Conservation (phyloP, 192 early-diverging fungal species). For the Linnemannia hyalina region DNA sequence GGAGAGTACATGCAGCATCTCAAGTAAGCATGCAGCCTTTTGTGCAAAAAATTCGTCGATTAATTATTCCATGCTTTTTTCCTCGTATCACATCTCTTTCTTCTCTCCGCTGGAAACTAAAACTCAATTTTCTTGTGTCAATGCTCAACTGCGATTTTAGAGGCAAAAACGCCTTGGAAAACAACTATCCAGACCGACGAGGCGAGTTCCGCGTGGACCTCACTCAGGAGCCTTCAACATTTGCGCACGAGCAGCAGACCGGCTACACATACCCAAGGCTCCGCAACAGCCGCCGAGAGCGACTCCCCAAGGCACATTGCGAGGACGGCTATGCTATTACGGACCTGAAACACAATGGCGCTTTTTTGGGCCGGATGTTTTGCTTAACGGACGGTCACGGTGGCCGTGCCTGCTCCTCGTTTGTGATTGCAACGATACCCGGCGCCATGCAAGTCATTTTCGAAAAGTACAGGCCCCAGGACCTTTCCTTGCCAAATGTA, state of each 20-base stretch:
- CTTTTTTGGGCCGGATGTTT: constrained; percentile 60
- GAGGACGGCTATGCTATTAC: constrained; percentile 67
- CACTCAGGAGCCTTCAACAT: constrained; percentile 60
- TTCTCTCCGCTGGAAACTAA: not conserved
- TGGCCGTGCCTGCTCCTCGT: constrained; percentile 66
- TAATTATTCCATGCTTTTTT: not conserved
- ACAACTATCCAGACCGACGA: constrained; percentile 45
- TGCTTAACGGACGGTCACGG: constrained; percentile 72
- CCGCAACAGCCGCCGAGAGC: constrained; percentile 59
- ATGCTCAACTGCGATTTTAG: constrained; percentile 12
- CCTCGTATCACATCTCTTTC: not conserved
- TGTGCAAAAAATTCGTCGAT: not conserved
- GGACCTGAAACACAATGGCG: constrained; percentile 55
- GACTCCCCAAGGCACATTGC: constrained; percentile 63
- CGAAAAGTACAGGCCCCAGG: constrained; percentile 48
- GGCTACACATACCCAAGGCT: constrained; percentile 73
- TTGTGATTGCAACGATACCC: constrained; percentile 63
- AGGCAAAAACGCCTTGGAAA: constrained; percentile 38
- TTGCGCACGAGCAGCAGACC: constrained; percentile 67
- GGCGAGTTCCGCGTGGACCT: constrained; percentile 54
- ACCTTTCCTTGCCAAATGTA: constrained; percentile 41
- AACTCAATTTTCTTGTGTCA: not conserved
- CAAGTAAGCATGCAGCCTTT: constrained; percentile 26
- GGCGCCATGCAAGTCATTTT: constrained; percentile 61
- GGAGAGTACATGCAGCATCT: constrained; percentile 52